phyloP scores from a whole-genome alignment of 495 filamentous ascomycete genomes.

The Glonium stellatum region DNA sequence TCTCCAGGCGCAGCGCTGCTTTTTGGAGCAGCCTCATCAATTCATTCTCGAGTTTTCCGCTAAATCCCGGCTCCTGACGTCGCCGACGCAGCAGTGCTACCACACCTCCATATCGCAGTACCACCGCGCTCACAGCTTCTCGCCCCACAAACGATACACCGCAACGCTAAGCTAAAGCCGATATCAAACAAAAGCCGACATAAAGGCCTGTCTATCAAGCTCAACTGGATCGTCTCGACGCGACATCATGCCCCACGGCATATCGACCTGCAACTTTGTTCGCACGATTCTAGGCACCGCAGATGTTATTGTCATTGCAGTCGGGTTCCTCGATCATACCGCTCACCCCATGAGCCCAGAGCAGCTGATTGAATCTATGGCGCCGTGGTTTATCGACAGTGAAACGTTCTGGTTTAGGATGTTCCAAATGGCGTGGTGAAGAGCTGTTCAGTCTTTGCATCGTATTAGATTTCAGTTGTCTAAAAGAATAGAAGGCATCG shows the following conservation, averaged over 20 bases:
- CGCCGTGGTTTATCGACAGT: constrained; percentile 22
- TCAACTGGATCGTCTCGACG: not conserved
- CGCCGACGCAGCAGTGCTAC: not conserved
- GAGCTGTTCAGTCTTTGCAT: not conserved
- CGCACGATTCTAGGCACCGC: constrained; percentile 20
- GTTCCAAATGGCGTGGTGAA: constrained; percentile 18
- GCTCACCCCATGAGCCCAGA: constrained; percentile 14
- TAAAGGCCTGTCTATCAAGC: no score
- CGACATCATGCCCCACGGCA: constrained; percentile 16
- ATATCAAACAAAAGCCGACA: not conserved
- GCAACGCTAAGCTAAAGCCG: not conserved
- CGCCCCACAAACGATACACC: not conserved
- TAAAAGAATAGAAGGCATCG: no score
- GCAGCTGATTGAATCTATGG: constrained; percentile 16
- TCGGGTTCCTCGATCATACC: constrained; percentile 8
- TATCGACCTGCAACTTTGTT: constrained; percentile 12
- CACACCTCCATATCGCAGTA: not conserved
- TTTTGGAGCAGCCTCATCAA: not conserved
- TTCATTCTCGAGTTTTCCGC: not conserved
- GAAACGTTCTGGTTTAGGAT: constrained; percentile 24
- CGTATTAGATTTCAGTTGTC: no score
- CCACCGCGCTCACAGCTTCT: not conserved
- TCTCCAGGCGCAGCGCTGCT: not conserved
- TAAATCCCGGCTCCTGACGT: not conserved
- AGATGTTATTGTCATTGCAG: constrained; percentile 22